These are phyloP conservation scores for Mortierella sp. DNA, from an alignment of 371 early-diverging fungal species.

Conservation along the genomic window DNA sequence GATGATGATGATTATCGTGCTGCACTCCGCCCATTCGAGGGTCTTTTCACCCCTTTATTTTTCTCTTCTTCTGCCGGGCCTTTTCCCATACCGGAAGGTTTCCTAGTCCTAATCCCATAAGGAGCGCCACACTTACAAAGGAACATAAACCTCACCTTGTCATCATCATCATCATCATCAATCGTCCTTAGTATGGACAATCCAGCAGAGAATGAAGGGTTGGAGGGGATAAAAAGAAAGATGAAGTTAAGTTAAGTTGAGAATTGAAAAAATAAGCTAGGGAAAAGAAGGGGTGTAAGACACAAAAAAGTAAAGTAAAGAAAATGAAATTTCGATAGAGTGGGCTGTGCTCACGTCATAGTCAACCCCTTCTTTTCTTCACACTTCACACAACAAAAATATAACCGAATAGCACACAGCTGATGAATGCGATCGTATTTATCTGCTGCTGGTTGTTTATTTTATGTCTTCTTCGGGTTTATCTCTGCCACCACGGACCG, in stretches of 20 bases:
- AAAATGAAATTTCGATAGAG: background rate
- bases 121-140: no score
- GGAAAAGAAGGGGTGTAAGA: background rate
- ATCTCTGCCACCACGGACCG: slow-evolving; percentile 9
- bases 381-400: background rate
- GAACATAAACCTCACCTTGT: no score
- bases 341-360: background rate
- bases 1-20: no score
- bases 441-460: background rate
- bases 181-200: no score
- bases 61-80: no score
- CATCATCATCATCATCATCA: no score
- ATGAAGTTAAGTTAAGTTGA: background rate
- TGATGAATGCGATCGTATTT: slow-evolving; percentile 9
- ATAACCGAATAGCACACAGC: no score
- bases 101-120: no score
- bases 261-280: background rate
- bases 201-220: background rate
- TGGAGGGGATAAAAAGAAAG: background rate
- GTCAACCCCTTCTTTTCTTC: no score
- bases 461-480: background rate
- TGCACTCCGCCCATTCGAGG: no score
- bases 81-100: no score
- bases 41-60: no score
- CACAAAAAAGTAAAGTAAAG: background rate